Evolutionary conservation across 2,329 filamentous ascomycete genomes (phyloP), one percentile per base, ranked within the genome.

Genomic region (Cyphellophora europaea): DNA sequence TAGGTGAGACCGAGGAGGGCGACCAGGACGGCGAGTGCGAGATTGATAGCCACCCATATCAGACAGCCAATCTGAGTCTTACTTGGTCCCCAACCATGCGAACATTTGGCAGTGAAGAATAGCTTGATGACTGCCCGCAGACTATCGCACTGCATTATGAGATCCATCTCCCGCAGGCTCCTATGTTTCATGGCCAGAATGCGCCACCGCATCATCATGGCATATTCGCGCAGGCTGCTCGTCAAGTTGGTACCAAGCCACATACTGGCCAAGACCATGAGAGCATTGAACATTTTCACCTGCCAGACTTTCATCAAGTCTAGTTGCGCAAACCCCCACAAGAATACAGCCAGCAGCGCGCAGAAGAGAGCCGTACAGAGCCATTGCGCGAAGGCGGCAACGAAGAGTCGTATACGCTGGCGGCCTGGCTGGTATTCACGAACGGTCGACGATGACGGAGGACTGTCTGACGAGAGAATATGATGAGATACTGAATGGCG

Each of bases 1-100:
- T 50, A 49, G 4, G 45, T 48, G 32, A 50, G 32, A 2, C 47
- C 47, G 5, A 49, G 38, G n/a, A 45, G 31, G 14, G 44, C 47
- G 10, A 49, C 41, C 8, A 44, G 37, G 27, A 50, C 33, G 19
- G 44, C 41, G 5, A 47, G 29, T 13, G 38, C 32, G 4, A 50
- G 19, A 27, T 45, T 44, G 19, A 49, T 29, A 11, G 29, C 23
- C 5, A 50, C 21, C 40, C 44, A 50, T 4, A 45, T 5, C 4
- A 34, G 27, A 25, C 45, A 48, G 12, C 48, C 27, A 15, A 44
- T 30, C 27, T 50, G 47, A 8, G 45, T 45, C 19, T 27, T 34
- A 30, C 41, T 48, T 13, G 30, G 36, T 5, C 33, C 44, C 11
- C 30, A 19, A 10, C 25, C 25, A 8, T 8, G n/a, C 8, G 21